Base-by-base conservation (phyloP, 2,329 filamentous ascomycete species). In the Aspergillus glaucus region DNA sequence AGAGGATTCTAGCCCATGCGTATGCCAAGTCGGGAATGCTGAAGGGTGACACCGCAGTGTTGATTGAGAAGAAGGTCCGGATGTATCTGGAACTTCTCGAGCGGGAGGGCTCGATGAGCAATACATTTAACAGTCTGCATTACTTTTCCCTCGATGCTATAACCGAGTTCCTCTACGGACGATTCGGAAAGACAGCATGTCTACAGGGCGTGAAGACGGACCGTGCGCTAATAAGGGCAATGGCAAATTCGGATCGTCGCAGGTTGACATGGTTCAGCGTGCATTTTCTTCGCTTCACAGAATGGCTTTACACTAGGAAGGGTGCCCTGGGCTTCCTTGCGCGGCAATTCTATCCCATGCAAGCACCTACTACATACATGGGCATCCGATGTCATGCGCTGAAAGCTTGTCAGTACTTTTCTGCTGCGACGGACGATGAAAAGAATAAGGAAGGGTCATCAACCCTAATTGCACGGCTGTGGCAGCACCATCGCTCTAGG, bases 111-210 rank as follows among this genome's bases (percentile, higher is more conserved):
- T 59, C 62, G 0, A 50, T 64, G 3, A 64, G 66, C 22, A 74
- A 79, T 50, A 74, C 77, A 26, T 79, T 79, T 52, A 57, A 58
- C 2, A 75, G 66, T 45, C 60, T 80, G 19, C 77, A 80, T 58
- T 80, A 75, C 57, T 80, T 74, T 59, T 74, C 74, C 9, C 63
- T 81, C 10, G 77, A 81, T 57, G 71, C 64, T 44, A 79, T 80
- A 50, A 78, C 77, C 0, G 65, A 69, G 4, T 79, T 80, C 44
- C 57, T 80, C 0, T 80, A 79, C 49, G 77, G 77, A 2, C 54
- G 60, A 1, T 54, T 66, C 50, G 76, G 75, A 3, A 70, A 63
- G 2, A 79, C 77, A 0, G 58, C 60, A 28, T 72, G 75, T 0
- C 53, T 79, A 8, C 53, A 54, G 12, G 75, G 75, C 1, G 59